Evolutionary conservation across 352 stramenopile species (phyloP).

Genomic region (Globisporangium nunn): DNA sequence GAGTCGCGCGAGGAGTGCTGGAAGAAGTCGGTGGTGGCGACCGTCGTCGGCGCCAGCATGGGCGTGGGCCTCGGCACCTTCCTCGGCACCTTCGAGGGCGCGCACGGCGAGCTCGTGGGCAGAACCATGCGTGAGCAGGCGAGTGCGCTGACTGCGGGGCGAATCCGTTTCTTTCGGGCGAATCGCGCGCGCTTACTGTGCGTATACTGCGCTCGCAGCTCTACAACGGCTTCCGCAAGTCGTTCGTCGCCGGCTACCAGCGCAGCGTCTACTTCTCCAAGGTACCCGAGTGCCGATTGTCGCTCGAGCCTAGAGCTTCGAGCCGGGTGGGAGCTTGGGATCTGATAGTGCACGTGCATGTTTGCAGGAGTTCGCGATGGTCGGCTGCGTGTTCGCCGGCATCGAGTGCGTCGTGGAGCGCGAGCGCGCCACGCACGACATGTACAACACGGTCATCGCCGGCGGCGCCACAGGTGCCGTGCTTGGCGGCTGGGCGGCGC

Average conservation of each 20-base stretch:
- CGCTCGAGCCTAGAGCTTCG: too few species aligned
- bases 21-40: constrained; percentile 79
- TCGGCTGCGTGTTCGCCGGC: constrained; percentile 74
- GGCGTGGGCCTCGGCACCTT: constrained; percentile 80
- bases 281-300: constrained; percentile 15
- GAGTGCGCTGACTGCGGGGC: not conserved
- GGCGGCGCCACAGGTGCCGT: constrained; percentile 57
- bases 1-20: constrained; percentile 78
- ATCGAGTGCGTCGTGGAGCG: constrained; percentile 83
- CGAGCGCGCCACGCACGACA: constrained; percentile 69
- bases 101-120: constrained; percentile 78
- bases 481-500: constrained; percentile 60
- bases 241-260: constrained; percentile 61
- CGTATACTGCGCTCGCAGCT: constrained; percentile 25
- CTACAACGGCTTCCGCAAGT: constrained; percentile 82
- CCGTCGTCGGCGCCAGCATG: constrained; percentile 63
- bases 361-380: constrained; percentile 71
- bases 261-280: constrained; percentile 86
- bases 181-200: not conserved
- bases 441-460: constrained; percentile 71
- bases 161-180: not conserved
- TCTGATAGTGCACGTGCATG: not conserved
- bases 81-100: constrained; percentile 82
- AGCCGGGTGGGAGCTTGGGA: too few species aligned
- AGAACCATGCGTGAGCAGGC: constrained; percentile 84